These are phyloP conservation scores for Lactarius tabidus DNA, from an alignment of 768 basidiomycete genomes.

Conservation along the genomic window DNA sequence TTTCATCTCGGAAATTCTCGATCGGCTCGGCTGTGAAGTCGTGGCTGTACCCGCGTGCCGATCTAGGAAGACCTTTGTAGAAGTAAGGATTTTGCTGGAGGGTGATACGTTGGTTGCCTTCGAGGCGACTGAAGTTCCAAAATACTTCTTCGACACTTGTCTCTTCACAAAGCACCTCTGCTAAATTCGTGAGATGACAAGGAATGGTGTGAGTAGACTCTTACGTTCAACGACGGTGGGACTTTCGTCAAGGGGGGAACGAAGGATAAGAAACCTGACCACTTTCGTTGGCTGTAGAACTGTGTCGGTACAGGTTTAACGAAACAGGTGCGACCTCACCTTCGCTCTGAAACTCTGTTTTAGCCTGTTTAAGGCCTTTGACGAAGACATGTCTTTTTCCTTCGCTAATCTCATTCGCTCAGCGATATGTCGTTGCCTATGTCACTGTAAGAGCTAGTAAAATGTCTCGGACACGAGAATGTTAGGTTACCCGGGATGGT, in stretches of 20 bases:
- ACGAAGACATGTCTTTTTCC: not conserved
- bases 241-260: not conserved
- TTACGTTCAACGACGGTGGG: conserved; percentile 2
- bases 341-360: not conserved
- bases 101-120: conserved; percentile 2
- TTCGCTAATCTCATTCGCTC: not conserved
- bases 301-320: not conserved
- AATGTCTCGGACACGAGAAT: not conserved
- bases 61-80: conserved; percentile 1
- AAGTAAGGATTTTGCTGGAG: conserved; percentile 20
- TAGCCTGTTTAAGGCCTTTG: not conserved
- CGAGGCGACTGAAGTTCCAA: conserved; percentile 17
- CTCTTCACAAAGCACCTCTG: conserved; percentile 7
- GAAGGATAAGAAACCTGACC: not conserved
- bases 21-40: not conserved
- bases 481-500: not conserved
- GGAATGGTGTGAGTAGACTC: not conserved
- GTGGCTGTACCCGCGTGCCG: not conserved
- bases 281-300: not conserved
- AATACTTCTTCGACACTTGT: conserved; percentile 5
- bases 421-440: not conserved
- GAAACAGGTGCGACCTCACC: not conserved
- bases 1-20: not conserved
- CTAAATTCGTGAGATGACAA: not conserved
- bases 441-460: not conserved